Conservation (phyloP, 164 flowering plant species). For the Malania oleifera region DNA sequence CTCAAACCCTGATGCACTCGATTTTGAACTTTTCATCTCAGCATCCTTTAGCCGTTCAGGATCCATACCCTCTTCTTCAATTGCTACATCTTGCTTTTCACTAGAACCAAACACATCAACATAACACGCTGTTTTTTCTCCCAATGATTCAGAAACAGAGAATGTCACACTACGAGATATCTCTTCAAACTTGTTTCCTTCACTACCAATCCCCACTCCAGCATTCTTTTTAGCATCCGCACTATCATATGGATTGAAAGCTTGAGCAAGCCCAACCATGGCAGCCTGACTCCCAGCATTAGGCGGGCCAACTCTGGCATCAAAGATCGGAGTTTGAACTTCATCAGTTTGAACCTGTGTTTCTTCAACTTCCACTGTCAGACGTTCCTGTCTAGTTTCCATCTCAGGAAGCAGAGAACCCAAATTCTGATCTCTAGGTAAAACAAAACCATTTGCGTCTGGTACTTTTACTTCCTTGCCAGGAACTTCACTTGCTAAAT, state of each 20-base stretch:
- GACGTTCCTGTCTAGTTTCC: neutral
- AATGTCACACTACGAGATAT: neutral
- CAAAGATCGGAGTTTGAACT: neutral
- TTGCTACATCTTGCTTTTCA: neutral
- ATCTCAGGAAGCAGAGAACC: neutral
- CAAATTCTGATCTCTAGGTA: neutral
- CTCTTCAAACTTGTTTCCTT: neutral
- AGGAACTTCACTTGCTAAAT: neutral
- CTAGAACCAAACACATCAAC: neutral
- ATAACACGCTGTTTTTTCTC: neutral
- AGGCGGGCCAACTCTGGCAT: neutral
- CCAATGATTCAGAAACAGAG: neutral
- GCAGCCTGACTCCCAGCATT: neutral
- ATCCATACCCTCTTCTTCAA: neutral
- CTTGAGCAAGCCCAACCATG: constrained; percentile 10
- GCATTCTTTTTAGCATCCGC: neutral
- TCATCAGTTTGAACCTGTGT: neutral
- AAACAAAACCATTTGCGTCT: neutral
- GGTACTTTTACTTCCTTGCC: neutral
- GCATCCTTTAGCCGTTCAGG: neutral
- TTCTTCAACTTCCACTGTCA: constrained; percentile 4
- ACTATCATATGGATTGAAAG: constrained; percentile 9
- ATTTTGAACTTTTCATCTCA: constrained; percentile 1
- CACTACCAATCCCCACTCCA: neutral
- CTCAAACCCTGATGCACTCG: constrained; percentile 12